Evolutionary conservation across 2,329 filamentous ascomycete genomes (phyloP), one percentile per base, ranked within the genome.

Genomic region (Tympanopsis confertula): DNA sequence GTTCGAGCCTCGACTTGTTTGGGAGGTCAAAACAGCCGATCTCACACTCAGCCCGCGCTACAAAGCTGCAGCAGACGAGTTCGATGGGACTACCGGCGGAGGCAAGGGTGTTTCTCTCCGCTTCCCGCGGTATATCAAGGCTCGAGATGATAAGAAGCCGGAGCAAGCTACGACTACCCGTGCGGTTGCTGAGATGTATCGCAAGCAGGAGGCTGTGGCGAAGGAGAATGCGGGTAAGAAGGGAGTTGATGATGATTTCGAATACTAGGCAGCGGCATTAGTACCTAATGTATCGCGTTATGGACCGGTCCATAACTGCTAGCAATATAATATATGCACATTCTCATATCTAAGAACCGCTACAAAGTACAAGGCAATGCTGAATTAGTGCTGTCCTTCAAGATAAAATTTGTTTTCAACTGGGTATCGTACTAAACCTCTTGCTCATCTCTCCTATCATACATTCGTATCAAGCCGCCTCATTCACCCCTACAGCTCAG

Each of bases 11-110:
- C 78, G 79, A 30, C 81, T 82, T 50, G 91, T 98, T 2, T 98
- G 91, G 91, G 91, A 98, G 61, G 88, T 98, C 48, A 94, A 89
- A 66, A 94, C 89, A 12, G 91, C 91, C 1, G 91, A 98, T 65
- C 60, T 98, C 49, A 96, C 91, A 2, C 71, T 98, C 17, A 89
- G 82, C 47, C 91, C 91, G 19, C 70, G 88, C 28, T 98, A 98
- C 62, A 86, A 88, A 61, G 91, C 91, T n/a, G 91, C 85, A 1
- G 76, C 75, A 35, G 78, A 82, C 47, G 86, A 93, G 54, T 78
- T 88, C 5, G 70, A 84, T n/a, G 82, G 85, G 41, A 71, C 71
- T 0, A 66, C 63, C 2, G 79, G 80, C 20, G 81, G 79, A 36
- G 58, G 54, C 3, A 79, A 78, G 56, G 91, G 91, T 3, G 85